Conservation (phyloP, 2,329 filamentous ascomycete species). For the Teratosphaeria destructans region DNA sequence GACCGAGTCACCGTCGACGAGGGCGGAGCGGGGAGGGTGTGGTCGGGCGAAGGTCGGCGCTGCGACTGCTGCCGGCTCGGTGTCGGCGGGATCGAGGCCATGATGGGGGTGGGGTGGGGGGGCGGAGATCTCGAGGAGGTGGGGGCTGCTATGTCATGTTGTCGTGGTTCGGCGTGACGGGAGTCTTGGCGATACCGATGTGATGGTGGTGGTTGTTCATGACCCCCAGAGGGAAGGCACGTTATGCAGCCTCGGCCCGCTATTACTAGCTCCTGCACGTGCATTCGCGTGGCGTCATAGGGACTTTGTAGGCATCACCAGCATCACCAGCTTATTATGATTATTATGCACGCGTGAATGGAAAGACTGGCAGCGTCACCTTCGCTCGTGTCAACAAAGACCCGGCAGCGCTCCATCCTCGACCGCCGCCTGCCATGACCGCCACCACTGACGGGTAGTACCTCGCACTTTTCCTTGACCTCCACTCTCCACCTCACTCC, state of each 20-base stretch:
- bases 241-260: background rate
- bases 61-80: conserved; percentile 12
- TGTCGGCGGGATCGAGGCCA: conserved; percentile 33
- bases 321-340: background rate
- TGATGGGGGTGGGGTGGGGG: conserved; percentile 8
- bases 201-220: background rate
- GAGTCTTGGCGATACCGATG: background rate
- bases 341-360: background rate
- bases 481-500: background rate
- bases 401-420: background rate
- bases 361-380: background rate
- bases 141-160: background rate
- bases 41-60: conserved; percentile 12
- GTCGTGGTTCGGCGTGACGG: background rate
- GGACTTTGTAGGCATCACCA: background rate
- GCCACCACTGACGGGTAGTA: background rate
- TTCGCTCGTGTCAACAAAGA: background rate
- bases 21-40: conserved; percentile 4
- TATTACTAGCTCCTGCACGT: background rate
- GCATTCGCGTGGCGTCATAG: background rate
- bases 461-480: background rate
- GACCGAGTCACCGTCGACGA: conserved; percentile 25
- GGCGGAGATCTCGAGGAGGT: background rate
- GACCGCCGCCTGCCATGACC: background rate
- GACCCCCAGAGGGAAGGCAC: background rate